phyloP scores from a whole-genome alignment of 352 stramenopile species.

The Pythium diclinum region DNA sequence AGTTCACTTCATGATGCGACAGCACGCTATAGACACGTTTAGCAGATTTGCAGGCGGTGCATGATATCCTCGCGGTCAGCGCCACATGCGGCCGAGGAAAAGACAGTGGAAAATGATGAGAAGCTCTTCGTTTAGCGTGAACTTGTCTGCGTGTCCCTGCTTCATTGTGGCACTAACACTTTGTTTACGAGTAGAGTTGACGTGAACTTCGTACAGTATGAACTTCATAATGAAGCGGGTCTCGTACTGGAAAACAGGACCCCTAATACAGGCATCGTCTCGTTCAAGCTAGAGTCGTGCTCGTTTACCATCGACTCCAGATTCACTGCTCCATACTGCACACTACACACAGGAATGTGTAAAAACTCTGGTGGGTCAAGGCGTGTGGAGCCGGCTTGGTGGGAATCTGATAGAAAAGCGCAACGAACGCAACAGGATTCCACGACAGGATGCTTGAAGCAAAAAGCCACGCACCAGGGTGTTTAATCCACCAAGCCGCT shows the following conservation, averaged over 20 bases:
- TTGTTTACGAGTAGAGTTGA: too few relatives aligned
- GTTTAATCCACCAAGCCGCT: background rate
- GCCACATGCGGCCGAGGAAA: background rate
- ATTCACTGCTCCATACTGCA: background rate
- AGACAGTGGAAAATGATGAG: background rate
- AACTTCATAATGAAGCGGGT: too few relatives aligned
- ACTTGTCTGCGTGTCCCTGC: background rate
- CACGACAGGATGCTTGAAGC: background rate
- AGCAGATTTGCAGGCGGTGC: background rate
- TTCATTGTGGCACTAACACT: background rate
- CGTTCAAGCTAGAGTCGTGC: too few relatives aligned
- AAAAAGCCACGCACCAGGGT: background rate
- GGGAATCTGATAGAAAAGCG: background rate
- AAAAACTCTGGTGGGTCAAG: conserved; percentile 1
- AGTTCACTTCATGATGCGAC: background rate
- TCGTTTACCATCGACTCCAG: background rate
- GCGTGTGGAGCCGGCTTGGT: background rate
- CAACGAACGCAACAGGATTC: background rate
- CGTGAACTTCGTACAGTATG: too few relatives aligned
- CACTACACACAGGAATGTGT: background rate
- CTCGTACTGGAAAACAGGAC: too few relatives aligned
- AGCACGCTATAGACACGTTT: background rate
- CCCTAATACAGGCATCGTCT: too few relatives aligned
- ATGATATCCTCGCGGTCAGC: background rate
- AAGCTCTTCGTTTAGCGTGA: background rate